Conservation (phyloP, 441 rosid species). For the Populus hybrid region DNA sequence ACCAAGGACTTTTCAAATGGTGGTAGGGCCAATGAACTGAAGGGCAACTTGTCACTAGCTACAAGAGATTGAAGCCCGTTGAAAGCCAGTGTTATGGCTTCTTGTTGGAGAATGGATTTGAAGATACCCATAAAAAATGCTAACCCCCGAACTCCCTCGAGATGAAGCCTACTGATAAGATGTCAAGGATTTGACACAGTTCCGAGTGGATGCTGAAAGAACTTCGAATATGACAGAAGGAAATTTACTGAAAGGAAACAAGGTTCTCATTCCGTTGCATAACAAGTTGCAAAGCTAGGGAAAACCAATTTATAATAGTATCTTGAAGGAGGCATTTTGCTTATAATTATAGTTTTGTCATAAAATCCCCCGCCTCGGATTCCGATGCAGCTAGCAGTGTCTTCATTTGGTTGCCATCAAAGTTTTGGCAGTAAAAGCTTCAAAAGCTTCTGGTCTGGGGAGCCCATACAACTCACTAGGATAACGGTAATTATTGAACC, state of each 20-base stretch:
- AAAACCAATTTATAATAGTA: not conserved
- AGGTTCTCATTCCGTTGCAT: not conserved
- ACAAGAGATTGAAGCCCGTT: not conserved
- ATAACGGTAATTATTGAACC: too few species aligned
- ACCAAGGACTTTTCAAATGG: conserved; percentile 14
- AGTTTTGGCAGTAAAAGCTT: not conserved
- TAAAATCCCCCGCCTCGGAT: not conserved
- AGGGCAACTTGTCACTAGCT: conserved; percentile 15
- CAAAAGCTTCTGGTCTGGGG: not conserved
- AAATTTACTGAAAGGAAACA: not conserved
- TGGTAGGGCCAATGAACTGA: conserved; percentile 28
- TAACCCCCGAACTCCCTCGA: not conserved
- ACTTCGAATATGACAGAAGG: not conserved
- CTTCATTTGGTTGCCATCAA: not conserved
- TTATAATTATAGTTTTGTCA: too few species aligned
- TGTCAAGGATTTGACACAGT: not conserved
- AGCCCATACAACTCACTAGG: not conserved
- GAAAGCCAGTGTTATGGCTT: not conserved
- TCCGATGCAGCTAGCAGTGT: not conserved
- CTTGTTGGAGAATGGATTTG: not conserved
- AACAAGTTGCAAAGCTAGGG: not conserved
- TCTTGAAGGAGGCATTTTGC: not conserved
- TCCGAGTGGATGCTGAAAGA: not conserved
- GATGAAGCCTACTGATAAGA: not conserved
- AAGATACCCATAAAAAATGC: conserved; percentile 5